Conservation (phyloP, 225 moss, liverwort and hornwort genomes). For the Sphagnum tenellum region DNA sequence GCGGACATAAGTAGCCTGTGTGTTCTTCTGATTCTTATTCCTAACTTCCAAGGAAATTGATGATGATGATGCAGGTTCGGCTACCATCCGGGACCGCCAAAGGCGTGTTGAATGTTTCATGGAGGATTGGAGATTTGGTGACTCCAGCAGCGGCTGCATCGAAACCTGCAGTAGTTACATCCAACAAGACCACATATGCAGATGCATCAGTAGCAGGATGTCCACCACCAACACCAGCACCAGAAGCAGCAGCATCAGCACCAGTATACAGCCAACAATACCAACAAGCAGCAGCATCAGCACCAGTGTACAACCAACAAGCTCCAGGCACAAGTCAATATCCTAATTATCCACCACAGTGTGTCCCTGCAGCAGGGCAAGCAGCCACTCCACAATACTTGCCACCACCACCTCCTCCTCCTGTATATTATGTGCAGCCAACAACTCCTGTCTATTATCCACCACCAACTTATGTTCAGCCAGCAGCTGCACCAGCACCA, state of each 20-base stretch:
- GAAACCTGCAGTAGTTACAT: not conserved
- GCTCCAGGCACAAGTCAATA: too few species aligned
- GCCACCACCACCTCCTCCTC: not conserved
- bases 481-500: slow-evolving; percentile 5
- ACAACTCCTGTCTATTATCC: slow-evolving; percentile 3
- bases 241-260: too few species aligned
- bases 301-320: not conserved
- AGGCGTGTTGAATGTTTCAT: slow-evolving; percentile 43
- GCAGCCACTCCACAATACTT: slow-evolving; percentile 13
- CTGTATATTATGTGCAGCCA: too few species aligned
- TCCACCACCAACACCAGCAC: not conserved
- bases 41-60: slow-evolving; percentile 17
- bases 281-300: not conserved
- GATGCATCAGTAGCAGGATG: slow-evolving; percentile 3
- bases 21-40: slow-evolving; percentile 6
- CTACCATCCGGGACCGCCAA: slow-evolving; percentile 56
- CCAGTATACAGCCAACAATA: too few species aligned
- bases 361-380: slow-evolving; percentile 5
- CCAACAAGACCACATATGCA: not conserved
- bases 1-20: too few species aligned
- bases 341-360: too few species aligned
- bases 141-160: not conserved
- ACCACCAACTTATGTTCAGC: slow-evolving; percentile 10
- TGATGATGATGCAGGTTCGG: slow-evolving; percentile 29
- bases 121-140: slow-evolving; percentile 34